Evolutionary conservation across 257 asterid species (phyloP).

Genomic region (Solanum tarijense): DNA sequence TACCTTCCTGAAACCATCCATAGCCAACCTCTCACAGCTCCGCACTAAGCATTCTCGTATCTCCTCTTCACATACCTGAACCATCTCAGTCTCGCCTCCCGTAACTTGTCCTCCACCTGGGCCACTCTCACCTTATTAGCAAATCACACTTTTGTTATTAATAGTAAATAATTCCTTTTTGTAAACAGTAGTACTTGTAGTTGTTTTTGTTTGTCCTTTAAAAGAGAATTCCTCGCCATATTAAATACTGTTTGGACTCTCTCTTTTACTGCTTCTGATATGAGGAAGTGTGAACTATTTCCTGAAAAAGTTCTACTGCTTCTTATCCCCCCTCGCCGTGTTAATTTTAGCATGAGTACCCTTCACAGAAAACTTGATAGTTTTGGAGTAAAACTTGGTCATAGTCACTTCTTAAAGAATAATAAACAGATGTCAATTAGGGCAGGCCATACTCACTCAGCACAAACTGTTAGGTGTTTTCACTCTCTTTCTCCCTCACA

Average conservation of each 20-base stretch:
- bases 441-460: not conserved
- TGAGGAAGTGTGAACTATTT: not conserved
- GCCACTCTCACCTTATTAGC: not conserved
- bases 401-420: not conserved
- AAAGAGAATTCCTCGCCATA: not conserved
- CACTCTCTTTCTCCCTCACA: not conserved
- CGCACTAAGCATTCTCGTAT: not conserved
- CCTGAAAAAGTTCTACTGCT: not conserved
- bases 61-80: not conserved
- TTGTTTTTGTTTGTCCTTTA: not conserved
- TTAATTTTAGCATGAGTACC: not conserved
- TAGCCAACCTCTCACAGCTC: not conserved
- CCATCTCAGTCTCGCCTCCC: not conserved
- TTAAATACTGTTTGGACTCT: not conserved
- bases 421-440: not conserved
- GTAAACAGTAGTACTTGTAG: not conserved
- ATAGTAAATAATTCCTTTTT: not conserved
- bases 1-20: not conserved
- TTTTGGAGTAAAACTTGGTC: not conserved
- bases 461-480: not conserved
- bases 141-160: not conserved
- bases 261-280: not conserved
- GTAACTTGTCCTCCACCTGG: not conserved
- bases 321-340: not conserved
- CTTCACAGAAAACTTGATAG: not conserved